These are phyloP conservation scores for Inga leiocalycina DNA, from an alignment of 306 rosid species.

Conservation along the genomic window DNA sequence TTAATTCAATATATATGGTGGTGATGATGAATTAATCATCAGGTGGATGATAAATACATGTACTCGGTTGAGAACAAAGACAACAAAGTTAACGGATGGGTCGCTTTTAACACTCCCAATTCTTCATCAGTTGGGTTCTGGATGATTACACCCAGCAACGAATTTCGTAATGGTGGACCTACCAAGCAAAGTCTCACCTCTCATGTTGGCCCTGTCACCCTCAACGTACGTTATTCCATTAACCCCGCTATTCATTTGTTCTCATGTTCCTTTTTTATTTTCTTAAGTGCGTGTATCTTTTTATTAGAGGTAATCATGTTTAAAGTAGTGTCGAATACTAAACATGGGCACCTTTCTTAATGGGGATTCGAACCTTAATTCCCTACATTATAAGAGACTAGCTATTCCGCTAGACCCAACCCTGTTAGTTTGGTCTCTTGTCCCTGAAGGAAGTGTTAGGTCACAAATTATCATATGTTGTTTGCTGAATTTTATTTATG, in stretches of 20 bases:
- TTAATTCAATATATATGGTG: neutral
- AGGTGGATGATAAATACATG: conserved; percentile 96
- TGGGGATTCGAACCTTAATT: accelerated
- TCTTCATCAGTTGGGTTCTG: conserved; percentile 66
- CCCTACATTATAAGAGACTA: too few species aligned
- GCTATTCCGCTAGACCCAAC: accelerated
- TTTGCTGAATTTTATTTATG: conserved; percentile 36
- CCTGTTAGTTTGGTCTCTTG: too few species aligned
- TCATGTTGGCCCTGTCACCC: conserved; percentile 79
- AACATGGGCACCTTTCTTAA: too few species aligned
- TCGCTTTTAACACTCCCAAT: conserved; percentile 11
- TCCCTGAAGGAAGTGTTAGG: neutral
- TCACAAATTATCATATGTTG: neutral
- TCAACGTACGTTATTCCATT: conserved; percentile 19
- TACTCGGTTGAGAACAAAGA: conserved; percentile 65
- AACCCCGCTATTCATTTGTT: conserved; percentile 33
- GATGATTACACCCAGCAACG: conserved; percentile 77
- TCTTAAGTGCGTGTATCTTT: too few species aligned
- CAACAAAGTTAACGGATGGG: conserved; percentile 81
- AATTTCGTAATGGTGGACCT: conserved; percentile 79
- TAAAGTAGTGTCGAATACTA: accelerated
- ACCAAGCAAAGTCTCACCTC: conserved; percentile 88
- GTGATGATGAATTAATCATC: conserved; percentile 6
- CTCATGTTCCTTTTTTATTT: too few species aligned
- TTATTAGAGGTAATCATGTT: too few species aligned